These are phyloP conservation scores for Rheum nobile DNA, from an alignment of 148 eudicot species.

Conservation along the genomic window DNA sequence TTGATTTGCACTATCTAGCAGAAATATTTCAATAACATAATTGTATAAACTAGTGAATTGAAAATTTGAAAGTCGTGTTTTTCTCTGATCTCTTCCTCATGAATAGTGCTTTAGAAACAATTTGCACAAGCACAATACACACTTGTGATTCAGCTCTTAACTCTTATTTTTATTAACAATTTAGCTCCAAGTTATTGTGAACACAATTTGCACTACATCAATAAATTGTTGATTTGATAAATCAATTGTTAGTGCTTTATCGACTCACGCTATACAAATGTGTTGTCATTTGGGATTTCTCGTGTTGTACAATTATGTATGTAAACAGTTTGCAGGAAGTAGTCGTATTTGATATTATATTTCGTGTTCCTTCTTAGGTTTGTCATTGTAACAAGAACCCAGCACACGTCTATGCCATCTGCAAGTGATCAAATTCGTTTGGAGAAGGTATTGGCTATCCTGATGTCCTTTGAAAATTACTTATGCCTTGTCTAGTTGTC, in stretches of 20 bases:
- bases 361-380: conserved; percentile 36
- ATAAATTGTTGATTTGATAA: background rate
- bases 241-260: background rate
- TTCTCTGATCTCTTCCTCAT: background rate
- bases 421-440: conserved; percentile 65
- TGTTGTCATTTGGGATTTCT: background rate
- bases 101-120: conserved; percentile 2
- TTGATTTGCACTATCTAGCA: background rate
- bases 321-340: background rate
- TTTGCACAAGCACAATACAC: background rate
- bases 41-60: background rate
- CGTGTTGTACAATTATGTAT: background rate
- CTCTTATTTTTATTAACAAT: background rate
- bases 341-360: background rate
- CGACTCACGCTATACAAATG: background rate
- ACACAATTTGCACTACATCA: background rate
- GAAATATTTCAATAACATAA: background rate
- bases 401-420: conserved; percentile 81
- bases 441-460: conserved; percentile 48
- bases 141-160: background rate
- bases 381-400: conserved; percentile 72
- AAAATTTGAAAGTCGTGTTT: background rate
- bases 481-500: background rate
- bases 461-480: background rate
- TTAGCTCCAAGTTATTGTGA: background rate